These are phyloP conservation scores for Eremothecium sinecaudum DNA, from an alignment of 1,139 yeast genomes.

Conservation along the genomic window DNA sequence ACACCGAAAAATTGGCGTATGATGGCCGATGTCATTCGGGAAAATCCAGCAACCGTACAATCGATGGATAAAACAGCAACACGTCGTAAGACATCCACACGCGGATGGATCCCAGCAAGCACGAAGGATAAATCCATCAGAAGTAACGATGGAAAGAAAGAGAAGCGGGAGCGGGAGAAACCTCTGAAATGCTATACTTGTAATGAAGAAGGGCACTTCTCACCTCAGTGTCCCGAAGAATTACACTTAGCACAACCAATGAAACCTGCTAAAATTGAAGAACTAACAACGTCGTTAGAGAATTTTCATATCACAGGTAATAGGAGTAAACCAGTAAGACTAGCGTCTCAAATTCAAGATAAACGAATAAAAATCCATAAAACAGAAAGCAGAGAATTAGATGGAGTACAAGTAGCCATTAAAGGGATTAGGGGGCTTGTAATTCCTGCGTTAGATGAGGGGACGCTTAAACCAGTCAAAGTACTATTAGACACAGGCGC, in stretches of 20 bases:
- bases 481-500: conserved; percentile 1
- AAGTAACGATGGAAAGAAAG: not conserved
- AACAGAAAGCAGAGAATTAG: not conserved
- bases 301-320: not conserved
- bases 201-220: conserved; percentile 1
- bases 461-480: not conserved
- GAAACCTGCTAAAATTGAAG: not conserved
- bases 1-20: not conserved
- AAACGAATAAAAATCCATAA: no score
- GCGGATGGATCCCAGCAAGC: not conserved
- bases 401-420: not conserved
- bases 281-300: not conserved
- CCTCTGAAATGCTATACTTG: not conserved
- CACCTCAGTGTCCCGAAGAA: not conserved
- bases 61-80: not conserved
- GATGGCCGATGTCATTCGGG: not conserved
- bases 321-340: not conserved
- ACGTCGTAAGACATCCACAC: not conserved
- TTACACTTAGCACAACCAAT: not conserved
- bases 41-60: not conserved
- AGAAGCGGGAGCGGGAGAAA: not conserved
- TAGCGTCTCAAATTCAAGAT: not conserved
- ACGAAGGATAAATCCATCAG: not conserved
- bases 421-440: not conserved
- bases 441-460: not conserved